Percentiles rank a stretch among this genome's conserved stretches.
These are phyloP conservation scores for Crithidia mellificae DNA, from an alignment of 208 protist genomes.

Conservation along the genomic window DNA sequence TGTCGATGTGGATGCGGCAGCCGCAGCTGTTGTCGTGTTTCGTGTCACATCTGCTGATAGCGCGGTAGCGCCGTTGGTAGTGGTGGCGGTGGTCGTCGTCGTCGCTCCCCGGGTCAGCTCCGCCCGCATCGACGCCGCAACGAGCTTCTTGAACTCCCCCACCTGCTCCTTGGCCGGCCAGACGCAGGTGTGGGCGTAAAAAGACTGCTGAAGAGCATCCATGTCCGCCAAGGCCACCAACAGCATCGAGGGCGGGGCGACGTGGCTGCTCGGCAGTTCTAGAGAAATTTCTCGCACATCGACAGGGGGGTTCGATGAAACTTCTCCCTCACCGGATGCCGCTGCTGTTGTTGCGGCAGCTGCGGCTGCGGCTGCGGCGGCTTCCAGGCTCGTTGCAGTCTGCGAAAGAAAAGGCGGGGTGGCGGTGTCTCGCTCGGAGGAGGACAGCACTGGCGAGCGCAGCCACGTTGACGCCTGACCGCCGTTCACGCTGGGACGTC, in stretches of 20 bases:
- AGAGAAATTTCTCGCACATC: conserved; percentile 1
- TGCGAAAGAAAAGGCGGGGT: background rate
- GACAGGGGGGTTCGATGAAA: background rate
- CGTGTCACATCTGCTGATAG: no score
- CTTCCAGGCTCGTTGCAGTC: background rate
- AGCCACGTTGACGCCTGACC: background rate
- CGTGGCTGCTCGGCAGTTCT: conserved; percentile 16
- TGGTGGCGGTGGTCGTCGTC: background rate
- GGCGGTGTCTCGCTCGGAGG: background rate
- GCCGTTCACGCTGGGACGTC: no score
- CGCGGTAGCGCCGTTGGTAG: no score
- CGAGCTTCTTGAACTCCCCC: conserved; percentile 44
- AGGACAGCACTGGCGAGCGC: background rate
- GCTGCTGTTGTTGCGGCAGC: background rate
- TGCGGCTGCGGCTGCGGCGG: background rate
- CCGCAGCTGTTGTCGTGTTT: no score
- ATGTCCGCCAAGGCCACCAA: conserved; percentile 62
- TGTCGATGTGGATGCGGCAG: no score
- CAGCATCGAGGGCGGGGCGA: conserved; percentile 43
- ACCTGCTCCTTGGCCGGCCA: conserved; percentile 44
- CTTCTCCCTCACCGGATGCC: background rate
- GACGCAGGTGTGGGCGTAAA: conserved; percentile 50
- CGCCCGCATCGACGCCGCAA: conserved; percentile 34
- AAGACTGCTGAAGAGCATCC: conserved; percentile 51
- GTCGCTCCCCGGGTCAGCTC: conserved; percentile 23